Percentiles rank a stretch among this genome's conserved stretches.
Conservation (phyloP, 345 rosid species). For the Camelina laxa region DNA sequence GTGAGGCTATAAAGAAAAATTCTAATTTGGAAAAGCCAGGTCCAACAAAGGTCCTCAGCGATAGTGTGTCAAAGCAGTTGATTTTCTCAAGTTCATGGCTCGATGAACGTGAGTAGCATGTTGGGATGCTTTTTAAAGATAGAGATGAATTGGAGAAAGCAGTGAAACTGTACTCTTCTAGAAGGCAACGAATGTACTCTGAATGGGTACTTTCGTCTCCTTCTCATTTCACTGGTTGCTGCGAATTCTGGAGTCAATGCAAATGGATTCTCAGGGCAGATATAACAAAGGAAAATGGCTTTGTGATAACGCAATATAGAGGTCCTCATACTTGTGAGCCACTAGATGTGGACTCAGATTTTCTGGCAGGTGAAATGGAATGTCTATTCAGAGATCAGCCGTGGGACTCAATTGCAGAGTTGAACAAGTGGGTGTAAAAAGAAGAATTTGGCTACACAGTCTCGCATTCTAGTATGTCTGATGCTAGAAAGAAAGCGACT, state of each 20-base stretch:
- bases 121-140: neutral
- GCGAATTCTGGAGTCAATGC: too few species aligned
- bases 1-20: too few species aligned
- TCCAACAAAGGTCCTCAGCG: too few species aligned
- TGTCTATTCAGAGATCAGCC: neutral
- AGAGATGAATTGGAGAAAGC: neutral
- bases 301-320: neutral
- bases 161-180: neutral
- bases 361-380: too few species aligned
- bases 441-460: slow-evolving; percentile 14
- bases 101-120: neutral
- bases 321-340: slow-evolving; percentile 8
- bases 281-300: neutral
- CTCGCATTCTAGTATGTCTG: neutral
- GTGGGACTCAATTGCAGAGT: neutral
- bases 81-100: neutral
- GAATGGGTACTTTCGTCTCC: too few species aligned
- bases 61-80: too few species aligned
- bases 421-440: neutral
- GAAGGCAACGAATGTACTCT: neutral
- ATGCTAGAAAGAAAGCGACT: slow-evolving; percentile 12
- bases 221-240: too few species aligned
- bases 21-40: too few species aligned
- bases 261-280: slow-evolving; percentile 3
- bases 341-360: neutral